phyloP scores from a whole-genome alignment of 2,329 filamentous ascomycete species.

The Penicillium sp. region DNA sequence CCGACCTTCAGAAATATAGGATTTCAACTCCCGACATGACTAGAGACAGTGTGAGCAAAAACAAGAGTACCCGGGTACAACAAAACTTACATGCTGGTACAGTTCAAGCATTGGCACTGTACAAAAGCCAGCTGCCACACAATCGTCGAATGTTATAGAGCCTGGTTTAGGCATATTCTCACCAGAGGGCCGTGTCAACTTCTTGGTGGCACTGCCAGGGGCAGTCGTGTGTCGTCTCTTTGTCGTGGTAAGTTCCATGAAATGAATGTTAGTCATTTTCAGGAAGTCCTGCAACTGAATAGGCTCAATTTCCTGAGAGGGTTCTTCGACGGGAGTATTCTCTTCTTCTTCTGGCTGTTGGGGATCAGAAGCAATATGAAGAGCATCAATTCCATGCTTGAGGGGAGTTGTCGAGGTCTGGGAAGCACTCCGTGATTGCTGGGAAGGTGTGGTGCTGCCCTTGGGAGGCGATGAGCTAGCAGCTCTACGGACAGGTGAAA shows the following conservation, averaged over 20 bases:
- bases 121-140: constrained; percentile 84
- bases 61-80: constrained; percentile 2
- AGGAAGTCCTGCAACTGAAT: constrained; percentile 91
- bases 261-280: constrained; percentile 92
- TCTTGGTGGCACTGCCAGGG: constrained; percentile 48
- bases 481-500: constrained; percentile 48
- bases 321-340: constrained; percentile 45
- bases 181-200: constrained; percentile 25
- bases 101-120: constrained; percentile 90
- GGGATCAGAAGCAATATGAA: constrained; percentile 28
- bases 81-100: constrained; percentile 73
- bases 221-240: constrained; percentile 83
- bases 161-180: constrained; percentile 28
- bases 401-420: constrained; percentile 35
- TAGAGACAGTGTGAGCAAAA: constrained; percentile 31
- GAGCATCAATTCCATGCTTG: constrained; percentile 22
- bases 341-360: constrained; percentile 47
- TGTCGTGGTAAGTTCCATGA: constrained; percentile 97
- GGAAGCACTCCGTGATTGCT: constrained; percentile 41
- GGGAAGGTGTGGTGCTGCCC: constrained; percentile 53
- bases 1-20: constrained; percentile 90
- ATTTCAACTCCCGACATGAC: constrained; percentile 92
- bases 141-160: constrained; percentile 61
- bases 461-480: constrained; percentile 34
- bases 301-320: constrained; percentile 51